Base-by-base conservation (phyloP, 2,329 filamentous ascomycete genomes). In the Beauveria caledonica region DNA sequence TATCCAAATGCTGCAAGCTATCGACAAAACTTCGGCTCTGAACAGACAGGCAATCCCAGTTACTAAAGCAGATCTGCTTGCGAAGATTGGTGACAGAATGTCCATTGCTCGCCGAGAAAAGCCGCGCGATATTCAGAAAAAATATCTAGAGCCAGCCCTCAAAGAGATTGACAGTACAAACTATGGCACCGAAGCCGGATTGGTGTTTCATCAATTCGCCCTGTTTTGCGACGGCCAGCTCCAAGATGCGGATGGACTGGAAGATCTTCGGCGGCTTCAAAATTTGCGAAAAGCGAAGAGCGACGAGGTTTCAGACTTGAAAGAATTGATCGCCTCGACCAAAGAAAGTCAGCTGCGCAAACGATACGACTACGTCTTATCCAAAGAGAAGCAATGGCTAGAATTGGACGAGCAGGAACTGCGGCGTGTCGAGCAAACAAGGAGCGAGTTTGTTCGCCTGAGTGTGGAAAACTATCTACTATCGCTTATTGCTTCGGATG, bases 131-230 rank as follows among this genome's bases (percentile, higher is more conserved):
- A 96, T 99, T 62, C 90, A 97, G 65, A 86, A 88, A 66, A 86
- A 88, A 40, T 97, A 97, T 67, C 80, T 99, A 0, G 83, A 88
- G 59, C 90, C 90, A 23, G 92, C 94, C 0, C 85, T 97, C 29
- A 86, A 86, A 65, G 90, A 95, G 68, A 78, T 99, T 8, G 88
- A 85, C 66, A 86, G 86, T 1, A 81, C 83, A 50, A 81, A 76
- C 5, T 80, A 86, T 58, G 88, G 89, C 1, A 79, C 82, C 49
- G 89, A 93, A 62, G 89, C 92, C 2, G 92, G 92, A 1, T 83
- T 90, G 65, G 94, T 97, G 1, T 97, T 92, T 68, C 92, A 97
- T 70, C 90, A 96, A 67, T 97, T 97, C 72, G 94, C 95, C 27
- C 83, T 86, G 56, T 99, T 99, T 71, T 99, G 95, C 68, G 93